These are phyloP conservation scores for Citrus sinensis DNA, from an alignment of 345 rosid species.

Conservation along the genomic window DVS_A1.0 CM039169.1:31004001-31004500, in stretches of 20 bases:
- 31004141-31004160: constrained; percentile 16
- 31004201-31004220: constrained; percentile 16
- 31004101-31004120: constrained; percentile 15
- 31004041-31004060: constrained; percentile 11
- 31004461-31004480: constrained; percentile 58
- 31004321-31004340: constrained; percentile 13
- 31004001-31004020: background rate
- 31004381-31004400: background rate
- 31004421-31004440: constrained; percentile 9
- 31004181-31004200: constrained; percentile 45
- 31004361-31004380: background rate
- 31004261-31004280: background rate
- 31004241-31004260: constrained; percentile 4
- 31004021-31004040: background rate
- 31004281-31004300: constrained; percentile 8
- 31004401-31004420: background rate
- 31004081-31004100: constrained; percentile 15
- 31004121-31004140: constrained; percentile 17
- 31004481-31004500: constrained; percentile 73
- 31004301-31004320: constrained; percentile 14
- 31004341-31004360: background rate
- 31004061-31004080: constrained; percentile 17
- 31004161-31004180: constrained; percentile 27
- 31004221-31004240: constrained; percentile 5
- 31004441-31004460: constrained; percentile 42